Percentiles rank a stretch among this genome's conserved stretches.
These are phyloP conservation scores for Cardamine occulta DNA, from an alignment of 345 rosid species.

Conservation along the genomic window DNA sequence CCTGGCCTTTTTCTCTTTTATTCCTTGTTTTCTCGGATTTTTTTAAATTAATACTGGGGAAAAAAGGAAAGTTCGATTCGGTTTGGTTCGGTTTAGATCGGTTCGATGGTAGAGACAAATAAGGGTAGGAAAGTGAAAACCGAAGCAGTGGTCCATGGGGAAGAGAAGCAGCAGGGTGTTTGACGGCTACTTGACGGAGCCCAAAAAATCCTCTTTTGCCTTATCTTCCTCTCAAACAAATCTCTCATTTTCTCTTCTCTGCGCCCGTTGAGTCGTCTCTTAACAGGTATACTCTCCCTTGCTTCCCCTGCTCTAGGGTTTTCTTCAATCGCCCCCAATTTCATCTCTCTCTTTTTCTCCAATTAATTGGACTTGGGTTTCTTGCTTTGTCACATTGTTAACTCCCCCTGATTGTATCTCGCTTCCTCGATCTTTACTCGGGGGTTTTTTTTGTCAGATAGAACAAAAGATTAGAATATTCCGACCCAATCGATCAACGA, in stretches of 20 bases:
- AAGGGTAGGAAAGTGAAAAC: conserved; percentile 17
- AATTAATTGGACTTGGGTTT: conserved; percentile 12
- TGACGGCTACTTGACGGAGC: conserved; percentile 43
- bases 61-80: background rate
- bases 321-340: conserved; percentile 23
- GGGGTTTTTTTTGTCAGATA: conserved; percentile 31
- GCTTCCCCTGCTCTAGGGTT: conserved; percentile 29
- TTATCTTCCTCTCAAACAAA: conserved; percentile 38
- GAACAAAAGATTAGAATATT: conserved; percentile 6
- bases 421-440: conserved; percentile 13
- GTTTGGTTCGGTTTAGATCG: conserved; percentile 3
- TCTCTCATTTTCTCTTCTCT: conserved; percentile 28
- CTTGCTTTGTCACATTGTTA: conserved; percentile 29
- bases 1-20: conserved; percentile 11
- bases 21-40: background rate
- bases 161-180: conserved; percentile 29
- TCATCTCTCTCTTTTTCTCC: conserved; percentile 22
- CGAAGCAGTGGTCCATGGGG: conserved; percentile 12
- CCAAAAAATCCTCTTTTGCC: conserved; percentile 34
- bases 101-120: conserved; percentile 9
- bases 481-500: conserved; percentile 19
- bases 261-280: conserved; percentile 12
- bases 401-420: conserved; percentile 5
- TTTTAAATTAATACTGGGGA: background rate
- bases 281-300: conserved; percentile 34